Evolutionary conservation across 2,329 filamentous ascomycete species (phyloP).

Genomic region (Trichophyton schoenleinii): DNA sequence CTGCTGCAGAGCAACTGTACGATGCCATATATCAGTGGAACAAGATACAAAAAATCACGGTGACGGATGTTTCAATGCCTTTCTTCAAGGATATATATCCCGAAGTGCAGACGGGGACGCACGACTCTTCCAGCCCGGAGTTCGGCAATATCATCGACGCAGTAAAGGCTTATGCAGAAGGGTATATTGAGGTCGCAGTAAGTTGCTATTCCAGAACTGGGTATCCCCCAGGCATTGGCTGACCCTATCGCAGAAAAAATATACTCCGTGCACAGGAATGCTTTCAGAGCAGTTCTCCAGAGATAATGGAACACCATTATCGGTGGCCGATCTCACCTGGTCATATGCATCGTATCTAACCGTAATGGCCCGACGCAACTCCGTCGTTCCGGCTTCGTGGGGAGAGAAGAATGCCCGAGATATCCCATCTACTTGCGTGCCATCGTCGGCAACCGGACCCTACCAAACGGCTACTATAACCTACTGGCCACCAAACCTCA

Average conservation of each 20-base stretch:
- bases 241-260: conserved; percentile 18
- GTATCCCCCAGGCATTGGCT: neutral
- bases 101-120: conserved; percentile 49
- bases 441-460: conserved; percentile 23
- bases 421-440: conserved; percentile 21
- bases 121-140: conserved; percentile 40
- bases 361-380: conserved; percentile 22
- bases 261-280: conserved; percentile 47
- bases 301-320: conserved; percentile 24
- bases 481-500: conserved; percentile 22
- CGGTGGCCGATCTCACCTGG: conserved; percentile 35
- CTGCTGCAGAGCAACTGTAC: conserved; percentile 67
- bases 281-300: conserved; percentile 32
- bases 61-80: conserved; percentile 52
- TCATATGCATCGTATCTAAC: conserved; percentile 34
- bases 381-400: conserved; percentile 25
- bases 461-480: conserved; percentile 24
- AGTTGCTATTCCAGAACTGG: conserved; percentile 4
- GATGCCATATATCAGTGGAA: conserved; percentile 62
- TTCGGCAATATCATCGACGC: conserved; percentile 40
- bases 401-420: conserved; percentile 21
- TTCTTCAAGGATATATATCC: conserved; percentile 60
- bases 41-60: conserved; percentile 47
- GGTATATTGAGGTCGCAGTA: conserved; percentile 36
- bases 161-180: conserved; percentile 50